A percentile compares a stretch with the other conserved stretches of the same genome.
phyloP scores from a whole-genome alignment of 2,329 filamentous ascomycete genomes.

The Phialophora verrucosa region DNA sequence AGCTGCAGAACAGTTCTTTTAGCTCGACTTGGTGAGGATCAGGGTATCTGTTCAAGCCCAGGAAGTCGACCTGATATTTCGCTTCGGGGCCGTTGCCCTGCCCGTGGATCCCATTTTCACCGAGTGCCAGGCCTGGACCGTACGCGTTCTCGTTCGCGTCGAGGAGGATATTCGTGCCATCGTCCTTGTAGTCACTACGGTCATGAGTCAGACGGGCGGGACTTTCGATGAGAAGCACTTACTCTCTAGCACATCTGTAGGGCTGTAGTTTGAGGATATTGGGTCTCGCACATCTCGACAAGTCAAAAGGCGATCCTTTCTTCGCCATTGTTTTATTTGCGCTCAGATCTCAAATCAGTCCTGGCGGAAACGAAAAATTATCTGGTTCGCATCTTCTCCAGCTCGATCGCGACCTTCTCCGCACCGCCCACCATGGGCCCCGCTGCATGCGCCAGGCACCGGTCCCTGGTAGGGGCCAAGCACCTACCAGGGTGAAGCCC shows the following conservation, averaged over 20 bases:
- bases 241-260: slow-evolving; percentile 84
- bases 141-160: slow-evolving; percentile 98
- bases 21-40: slow-evolving; percentile 90
- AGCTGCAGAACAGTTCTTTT: slow-evolving; percentile 82
- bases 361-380: slow-evolving; percentile 1
- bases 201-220: slow-evolving; percentile 43
- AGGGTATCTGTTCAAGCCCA: slow-evolving; percentile 89
- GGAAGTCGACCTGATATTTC: slow-evolving; percentile 70
- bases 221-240: slow-evolving; percentile 44
- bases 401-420: neutral
- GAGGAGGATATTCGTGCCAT: slow-evolving; percentile 92
- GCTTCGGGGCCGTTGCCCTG: slow-evolving; percentile 30
- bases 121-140: slow-evolving; percentile 73
- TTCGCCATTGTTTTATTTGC: slow-evolving; percentile 19
- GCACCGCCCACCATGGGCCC: neutral
- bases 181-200: slow-evolving; percentile 93
- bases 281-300: slow-evolving; percentile 74
- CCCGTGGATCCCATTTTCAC: slow-evolving; percentile 50
- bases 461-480: too few relatives aligned
- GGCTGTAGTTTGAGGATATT: slow-evolving; percentile 79
- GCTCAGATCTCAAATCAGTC: neutral
- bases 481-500: neutral
- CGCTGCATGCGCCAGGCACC: neutral
- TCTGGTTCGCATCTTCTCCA: neutral
- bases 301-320: slow-evolving; percentile 65